Conservation (phyloP, 169 alveolate species). For the Plasmodium coatneyi region DNA sequence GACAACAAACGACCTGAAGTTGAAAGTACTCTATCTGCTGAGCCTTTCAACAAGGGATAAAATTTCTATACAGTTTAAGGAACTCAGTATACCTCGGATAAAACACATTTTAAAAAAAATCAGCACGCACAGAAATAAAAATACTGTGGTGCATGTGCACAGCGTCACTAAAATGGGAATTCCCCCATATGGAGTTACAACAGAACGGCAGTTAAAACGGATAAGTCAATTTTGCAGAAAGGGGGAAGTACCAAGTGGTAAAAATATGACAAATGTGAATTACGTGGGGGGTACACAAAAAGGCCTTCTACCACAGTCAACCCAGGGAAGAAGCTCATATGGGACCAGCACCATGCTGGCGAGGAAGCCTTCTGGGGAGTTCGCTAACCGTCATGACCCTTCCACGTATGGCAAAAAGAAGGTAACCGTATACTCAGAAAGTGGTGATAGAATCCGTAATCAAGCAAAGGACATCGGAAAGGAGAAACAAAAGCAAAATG, state of each 20-base stretch:
- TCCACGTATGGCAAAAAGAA: not conserved
- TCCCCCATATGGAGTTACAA: not conserved
- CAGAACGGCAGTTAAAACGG: not conserved
- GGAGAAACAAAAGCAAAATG: not conserved
- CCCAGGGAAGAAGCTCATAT: not conserved
- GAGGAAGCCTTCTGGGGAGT: not conserved
- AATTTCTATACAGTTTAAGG: constrained; percentile 21
- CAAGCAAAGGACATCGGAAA: not conserved
- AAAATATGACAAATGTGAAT: not conserved
- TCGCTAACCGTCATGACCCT: not conserved
- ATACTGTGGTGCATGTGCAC: constrained; percentile 19
- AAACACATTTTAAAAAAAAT: constrained; percentile 33
- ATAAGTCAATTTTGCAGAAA: not conserved
- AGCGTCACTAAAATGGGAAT: not conserved
- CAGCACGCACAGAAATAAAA: not conserved
- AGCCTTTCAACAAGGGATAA: constrained; percentile 21
- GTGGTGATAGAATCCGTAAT: not conserved
- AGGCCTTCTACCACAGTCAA: not conserved
- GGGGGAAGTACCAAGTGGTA: not conserved
- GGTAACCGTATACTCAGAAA: not conserved
- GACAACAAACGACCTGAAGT: constrained; percentile 16
- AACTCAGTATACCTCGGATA: constrained; percentile 31
- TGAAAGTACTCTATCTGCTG: constrained; percentile 26
- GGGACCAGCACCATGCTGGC: not conserved
- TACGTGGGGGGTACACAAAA: not conserved